A percentile compares a stretch with the other conserved stretches of the same genome.
Evolutionary conservation across 2,329 filamentous ascomycete species (phyloP).

Genomic region (Sporothrix protearum): DNA sequence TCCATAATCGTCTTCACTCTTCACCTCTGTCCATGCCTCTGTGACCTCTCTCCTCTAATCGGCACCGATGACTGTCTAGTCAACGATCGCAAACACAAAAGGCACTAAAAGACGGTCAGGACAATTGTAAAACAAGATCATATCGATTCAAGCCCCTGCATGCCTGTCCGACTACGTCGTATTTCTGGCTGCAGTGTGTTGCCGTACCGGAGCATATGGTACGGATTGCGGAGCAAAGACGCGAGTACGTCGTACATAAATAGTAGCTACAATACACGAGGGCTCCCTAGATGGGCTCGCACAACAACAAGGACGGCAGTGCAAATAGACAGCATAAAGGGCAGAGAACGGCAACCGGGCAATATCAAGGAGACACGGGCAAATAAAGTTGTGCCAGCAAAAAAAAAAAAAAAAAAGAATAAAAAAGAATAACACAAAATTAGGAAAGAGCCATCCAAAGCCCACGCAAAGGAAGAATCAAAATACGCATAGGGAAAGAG

Average conservation of each 20-base stretch:
- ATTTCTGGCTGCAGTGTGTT: slow-evolving; percentile 2
- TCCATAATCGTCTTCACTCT: not conserved
- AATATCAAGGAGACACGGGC: not conserved
- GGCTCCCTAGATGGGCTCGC: not conserved
- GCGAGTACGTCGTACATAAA: not conserved
- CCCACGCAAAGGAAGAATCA: not conserved
- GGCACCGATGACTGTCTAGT: not conserved
- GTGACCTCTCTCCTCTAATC: not conserved
- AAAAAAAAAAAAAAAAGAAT: not conserved
- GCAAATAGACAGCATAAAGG: not conserved
- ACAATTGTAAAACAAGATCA: not conserved
- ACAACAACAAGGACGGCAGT: not conserved
- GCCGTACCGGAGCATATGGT: slow-evolving; percentile 2
- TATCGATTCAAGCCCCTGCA: not conserved
- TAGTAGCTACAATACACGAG: not conserved
- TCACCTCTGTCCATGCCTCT: not conserved
- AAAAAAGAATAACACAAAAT: not conserved
- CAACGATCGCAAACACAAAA: not conserved
- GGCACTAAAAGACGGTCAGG: not conserved
- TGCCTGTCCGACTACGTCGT: slow-evolving; percentile 4
- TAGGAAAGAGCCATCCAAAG: not conserved
- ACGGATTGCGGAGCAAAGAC: slow-evolving; percentile 4
- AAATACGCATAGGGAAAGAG: slow-evolving; percentile 3
- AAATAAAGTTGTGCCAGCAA: not conserved
- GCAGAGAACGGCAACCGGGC: not conserved